A percentile compares a stretch with the other conserved stretches of the same genome.
Conservation (phyloP, 140 eudicot genomes). For the Senecio squalidus region DNA sequence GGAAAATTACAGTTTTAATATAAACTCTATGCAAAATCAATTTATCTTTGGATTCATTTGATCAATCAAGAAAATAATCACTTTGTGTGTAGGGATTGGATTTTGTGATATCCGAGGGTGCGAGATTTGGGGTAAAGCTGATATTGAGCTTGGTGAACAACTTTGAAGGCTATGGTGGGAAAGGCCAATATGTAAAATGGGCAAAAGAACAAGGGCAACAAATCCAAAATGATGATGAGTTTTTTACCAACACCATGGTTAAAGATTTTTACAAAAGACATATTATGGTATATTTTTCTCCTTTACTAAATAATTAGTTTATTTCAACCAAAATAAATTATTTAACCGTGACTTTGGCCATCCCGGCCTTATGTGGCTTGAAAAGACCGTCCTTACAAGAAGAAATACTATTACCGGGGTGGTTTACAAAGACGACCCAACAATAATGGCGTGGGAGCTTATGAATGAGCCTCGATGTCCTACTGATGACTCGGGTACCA, state of each 20-base stretch:
- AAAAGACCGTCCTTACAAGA: conserved; percentile 53
- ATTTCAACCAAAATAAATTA: neutral
- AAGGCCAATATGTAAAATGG: conserved; percentile 62
- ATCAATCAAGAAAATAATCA: too few species aligned
- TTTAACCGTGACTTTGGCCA: neutral
- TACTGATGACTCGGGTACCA: conserved; percentile 48
- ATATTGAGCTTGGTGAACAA: conserved; percentile 63
- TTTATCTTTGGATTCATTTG: too few species aligned
- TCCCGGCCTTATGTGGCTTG: neutral
- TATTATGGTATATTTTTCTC: conserved; percentile 33
- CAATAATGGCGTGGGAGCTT: conserved; percentile 83
- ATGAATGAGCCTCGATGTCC: conserved; percentile 80
- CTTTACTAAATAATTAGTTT: neutral
- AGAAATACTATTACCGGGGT: conserved; percentile 44
- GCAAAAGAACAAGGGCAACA: conserved; percentile 49
- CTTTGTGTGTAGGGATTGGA: conserved; percentile 46
- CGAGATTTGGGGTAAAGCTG: conserved; percentile 40
- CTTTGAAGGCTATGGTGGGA: conserved; percentile 47
- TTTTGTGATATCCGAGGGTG: conserved; percentile 48
- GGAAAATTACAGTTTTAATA: too few species aligned
- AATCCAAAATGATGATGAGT: conserved; percentile 46
- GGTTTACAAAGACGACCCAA: conserved; percentile 57
- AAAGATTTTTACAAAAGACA: conserved; percentile 53
- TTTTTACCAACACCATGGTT: conserved; percentile 48
- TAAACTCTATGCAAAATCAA: too few species aligned